Base-by-base conservation (phyloP, 192 early-diverging fungal genomes). In the Podochytrium sp. region DNA sequence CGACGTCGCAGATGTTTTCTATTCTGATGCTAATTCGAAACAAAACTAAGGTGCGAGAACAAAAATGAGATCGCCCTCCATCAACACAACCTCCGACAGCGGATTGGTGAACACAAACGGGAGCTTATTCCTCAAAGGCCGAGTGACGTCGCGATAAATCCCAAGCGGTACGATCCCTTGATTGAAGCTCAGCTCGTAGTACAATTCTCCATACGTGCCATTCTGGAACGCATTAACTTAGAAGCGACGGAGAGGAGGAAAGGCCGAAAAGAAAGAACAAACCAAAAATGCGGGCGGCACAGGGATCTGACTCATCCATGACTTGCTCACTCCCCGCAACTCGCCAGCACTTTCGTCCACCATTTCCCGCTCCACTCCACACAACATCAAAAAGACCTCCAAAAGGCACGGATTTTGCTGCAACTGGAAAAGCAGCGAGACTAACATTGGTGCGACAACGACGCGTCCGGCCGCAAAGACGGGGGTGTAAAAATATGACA, bases 51-150 rank as follows among this genome's bases (percentile, higher is more conserved):
- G 69, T 6, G 69, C 69, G 16, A 75, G 32, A 67, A 88, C 84
- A 75, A 91, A 92, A n/a, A 92, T 67, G 34, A 76, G 65, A 52
- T 92, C 91, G 34, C 78, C 80, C 18, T 63, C 62, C 49, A 75
- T 83, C 65, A 91, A 39, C 2, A 90, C 32, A 12, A 91, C 74
- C 2, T 79, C 82, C 41, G 86, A 79, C 23, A 88, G 74, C 16
- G 91, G 91, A 71, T 92, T 92, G 0, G 86, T 87, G 79, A 86
- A 88, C 25, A 92, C 88, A 80, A 88, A 92, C 0, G 91, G 88
- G 10, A 87, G 62, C 41, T 79, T 80, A 77, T 92, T 91, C 20
- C 85, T 81, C 40, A 79, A 53, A 3, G 23, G 40, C 20, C 29
- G n/a, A 32, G 66, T 47, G 0, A 61, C 63, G 0, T 25, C 39